Evolutionary conservation across 2,329 filamentous ascomycete species (phyloP).

Genomic region (Delphinella strobiligena): DNA sequence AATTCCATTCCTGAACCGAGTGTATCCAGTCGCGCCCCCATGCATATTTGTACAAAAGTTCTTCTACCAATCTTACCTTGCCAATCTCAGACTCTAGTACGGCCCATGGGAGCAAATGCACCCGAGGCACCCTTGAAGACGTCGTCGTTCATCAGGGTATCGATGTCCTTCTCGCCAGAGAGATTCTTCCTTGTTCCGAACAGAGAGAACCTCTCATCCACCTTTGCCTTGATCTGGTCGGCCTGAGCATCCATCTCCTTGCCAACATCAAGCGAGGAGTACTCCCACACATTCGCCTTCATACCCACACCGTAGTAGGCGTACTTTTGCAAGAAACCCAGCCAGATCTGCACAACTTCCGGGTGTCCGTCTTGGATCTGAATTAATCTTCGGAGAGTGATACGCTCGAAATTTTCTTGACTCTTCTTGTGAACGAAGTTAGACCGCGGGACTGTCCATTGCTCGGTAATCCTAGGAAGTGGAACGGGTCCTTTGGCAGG

Average conservation of each 20-base stretch:
- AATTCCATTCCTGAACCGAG: too few relatives aligned
- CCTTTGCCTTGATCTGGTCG: conserved; percentile 14
- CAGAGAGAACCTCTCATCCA: conserved; percentile 18
- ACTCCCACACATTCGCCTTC: conserved; percentile 97
- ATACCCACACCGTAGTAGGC: conserved; percentile 94
- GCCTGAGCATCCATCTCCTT: conserved; percentile 24
- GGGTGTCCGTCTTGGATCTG: conserved; percentile 88
- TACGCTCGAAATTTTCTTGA: conserved; percentile 94
- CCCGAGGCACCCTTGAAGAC: conserved; percentile 20
- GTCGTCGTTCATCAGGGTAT: conserved; percentile 13
- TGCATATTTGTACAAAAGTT: neutral
- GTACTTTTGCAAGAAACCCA: conserved; percentile 84
- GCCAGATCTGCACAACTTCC: conserved; percentile 80
- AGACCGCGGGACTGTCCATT: conserved; percentile 83
- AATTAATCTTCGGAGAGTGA: conserved; percentile 74
- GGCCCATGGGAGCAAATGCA: conserved; percentile 17
- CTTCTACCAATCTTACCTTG: neutral
- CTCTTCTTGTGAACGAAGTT: conserved; percentile 96
- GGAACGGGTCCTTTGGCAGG: conserved; percentile 77
- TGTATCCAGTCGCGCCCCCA: neutral
- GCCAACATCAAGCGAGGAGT: conserved; percentile 40
- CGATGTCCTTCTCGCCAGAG: conserved; percentile 11
- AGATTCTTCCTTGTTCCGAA: conserved; percentile 16
- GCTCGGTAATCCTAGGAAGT: conserved; percentile 73
- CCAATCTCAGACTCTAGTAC: neutral